Base-by-base conservation (phyloP, 2,329 filamentous ascomycete species). In the Atkinsonella hypoxylon region DNA sequence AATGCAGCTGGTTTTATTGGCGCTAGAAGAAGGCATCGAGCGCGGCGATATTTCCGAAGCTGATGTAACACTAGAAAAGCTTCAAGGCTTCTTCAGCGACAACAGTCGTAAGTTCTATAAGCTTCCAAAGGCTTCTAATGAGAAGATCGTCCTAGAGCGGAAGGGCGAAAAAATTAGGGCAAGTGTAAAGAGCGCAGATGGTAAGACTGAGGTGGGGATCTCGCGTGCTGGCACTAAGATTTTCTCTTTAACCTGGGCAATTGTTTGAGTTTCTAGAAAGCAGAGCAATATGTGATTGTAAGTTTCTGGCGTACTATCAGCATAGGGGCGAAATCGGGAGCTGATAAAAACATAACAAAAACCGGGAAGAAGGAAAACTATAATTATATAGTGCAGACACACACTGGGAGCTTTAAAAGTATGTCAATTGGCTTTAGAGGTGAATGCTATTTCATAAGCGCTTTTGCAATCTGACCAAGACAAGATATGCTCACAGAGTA, bases 1-100 rank as follows among this genome's bases (percentile, higher is more conserved):
- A 0, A 73, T 81, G 2, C 80, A 81, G 50, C 74, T 82, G 45
- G 82, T 88, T 45, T 68, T 89, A 22, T 60, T 70, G 34, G 76
- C 72, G 0, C 67, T 89, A 40, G 78, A 85, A 64, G 76, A 79
- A 57, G 85, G 75, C 4, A 69, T 84, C 4, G 69, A 71, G 54
- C 70, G 74, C 11, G 76, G 74, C 2, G 71, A 76, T 36, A 71
- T 82, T 43, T 61, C 62, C 7, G 72, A 75, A 50, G 66, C 63
- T 0, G 72, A 77, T n/a, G 67, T 82, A 9, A 79, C 77, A 5
- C 70, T 75, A 54, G 76, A 78, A 55, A 69, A 69, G 48, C 66
- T 83, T 1, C 72, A 72, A 51, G 70, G 70, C 2, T 83, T 83
- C 64, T 62, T 82, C 31, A 73, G 76, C 59, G 59, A 61, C 2